Evolutionary conservation across 192 early-diverging fungal species (phyloP), one percentile per base, ranked within the genome.

Genomic region (Pilaira anomala): DNA sequence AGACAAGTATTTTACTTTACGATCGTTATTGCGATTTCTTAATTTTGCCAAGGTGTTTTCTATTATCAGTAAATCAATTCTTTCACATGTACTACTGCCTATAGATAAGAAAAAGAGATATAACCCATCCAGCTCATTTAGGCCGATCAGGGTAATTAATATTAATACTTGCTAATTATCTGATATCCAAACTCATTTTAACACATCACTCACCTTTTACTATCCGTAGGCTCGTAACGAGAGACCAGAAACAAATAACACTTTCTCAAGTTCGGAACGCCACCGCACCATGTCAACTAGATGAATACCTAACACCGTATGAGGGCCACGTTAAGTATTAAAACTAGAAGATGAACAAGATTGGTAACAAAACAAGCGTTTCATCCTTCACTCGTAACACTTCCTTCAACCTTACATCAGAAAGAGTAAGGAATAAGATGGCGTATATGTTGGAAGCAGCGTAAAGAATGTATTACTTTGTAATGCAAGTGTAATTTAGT

Each of bases 201-300:
- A 45, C 0, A 16, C 11, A 45, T 12, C 14, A 45, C 44, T 14
- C 14, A 45, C 44, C 44, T n/a, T 45, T 45, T n/a, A 45, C 12
- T 45, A 45, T 45, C 44, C 40, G 40, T 41, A 41, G 14, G 40
- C 14, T 41, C 18, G 44, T 45, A 45, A 45, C 44, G 44, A 45
- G 14, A 14, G 2, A 7, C 44, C 44, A 45, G 18, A 14, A 45
- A 45, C 44, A 45, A 45, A 45, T 14, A 45, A n/a, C 14, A 45
- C 44, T 45, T 45, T 16, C 8, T 45, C 44, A 45, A 45, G 44
- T 16, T 45, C 44, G 44, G 44, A 45, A 45, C 44, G 14, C 44
- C 44, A 45, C 44, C 44, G 44, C 11, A 45, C 44, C 44, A 45
- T 45, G 44, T 45, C 44, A 45, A n/a, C 44, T 45, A 45, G 44